Conservation (phyloP, 345 rosid genomes). For the Acer campestre region DNA sequence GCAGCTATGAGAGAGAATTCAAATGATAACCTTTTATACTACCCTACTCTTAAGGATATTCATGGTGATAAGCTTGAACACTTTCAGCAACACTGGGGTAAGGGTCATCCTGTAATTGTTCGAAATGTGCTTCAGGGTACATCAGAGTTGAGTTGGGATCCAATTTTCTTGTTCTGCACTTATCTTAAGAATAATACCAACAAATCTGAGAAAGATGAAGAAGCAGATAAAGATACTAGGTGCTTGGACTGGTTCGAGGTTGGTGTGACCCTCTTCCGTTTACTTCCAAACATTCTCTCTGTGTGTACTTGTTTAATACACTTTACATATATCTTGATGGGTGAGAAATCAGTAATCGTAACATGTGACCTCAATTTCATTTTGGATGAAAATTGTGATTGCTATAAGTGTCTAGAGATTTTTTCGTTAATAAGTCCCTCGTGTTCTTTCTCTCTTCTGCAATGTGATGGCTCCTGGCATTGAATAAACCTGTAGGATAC, state of each 20-base stretch:
- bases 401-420: not conserved
- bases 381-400: not conserved
- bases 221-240: constrained; percentile 29
- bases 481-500: not conserved
- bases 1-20: constrained; percentile 67
- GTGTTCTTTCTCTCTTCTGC: not conserved
- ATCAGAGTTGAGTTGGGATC: constrained; percentile 79
- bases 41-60: constrained; percentile 55
- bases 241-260: constrained; percentile 94
- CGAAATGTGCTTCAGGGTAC: constrained; percentile 61
- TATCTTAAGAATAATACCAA: constrained; percentile 63
- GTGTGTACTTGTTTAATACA: not conserved
- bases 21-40: constrained; percentile 68
- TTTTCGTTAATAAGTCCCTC: not conserved
- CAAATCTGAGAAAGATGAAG: constrained; percentile 41
- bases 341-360: not conserved
- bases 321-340: not conserved
- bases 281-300: not conserved
- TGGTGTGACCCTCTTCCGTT: constrained; percentile 23
- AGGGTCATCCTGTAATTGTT: constrained; percentile 88
- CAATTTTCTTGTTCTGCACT: constrained; percentile 78
- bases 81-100: constrained; percentile 94
- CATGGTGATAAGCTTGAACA: constrained; percentile 74
- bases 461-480: not conserved
- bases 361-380: constrained; percentile 7